Evolutionary conservation across 306 rosid genomes (phyloP).

Genomic region (Argentina anserina): DNA sequence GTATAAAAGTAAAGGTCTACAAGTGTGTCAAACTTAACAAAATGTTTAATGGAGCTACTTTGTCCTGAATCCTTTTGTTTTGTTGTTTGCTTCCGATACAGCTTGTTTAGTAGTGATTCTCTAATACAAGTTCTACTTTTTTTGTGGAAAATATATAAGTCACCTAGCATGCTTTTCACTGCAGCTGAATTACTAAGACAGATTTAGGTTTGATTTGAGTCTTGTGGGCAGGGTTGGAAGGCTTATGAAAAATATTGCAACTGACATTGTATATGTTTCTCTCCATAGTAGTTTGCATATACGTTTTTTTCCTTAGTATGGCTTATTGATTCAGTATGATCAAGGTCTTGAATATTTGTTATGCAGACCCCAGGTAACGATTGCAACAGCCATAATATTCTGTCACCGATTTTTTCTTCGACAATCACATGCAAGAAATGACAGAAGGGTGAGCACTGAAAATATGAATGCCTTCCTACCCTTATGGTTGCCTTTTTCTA

Average conservation of each 20-base stretch:
- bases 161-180: background rate
- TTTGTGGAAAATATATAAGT: background rate
- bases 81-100: background rate
- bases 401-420: slow-evolving; percentile 95
- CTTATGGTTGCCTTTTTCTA: background rate
- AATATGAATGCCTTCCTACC: background rate
- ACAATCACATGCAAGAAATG: slow-evolving; percentile 95
- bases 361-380: slow-evolving; percentile 97
- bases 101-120: background rate
- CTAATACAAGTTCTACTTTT: background rate
- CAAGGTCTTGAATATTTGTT: slow-evolving; percentile 16
- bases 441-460: slow-evolving; percentile 80
- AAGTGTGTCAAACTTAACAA: background rate
- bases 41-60: background rate
- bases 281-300: background rate
- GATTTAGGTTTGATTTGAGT: slow-evolving; percentile 8
- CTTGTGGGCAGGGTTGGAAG: background rate
- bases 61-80: background rate
- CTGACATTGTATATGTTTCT: background rate
- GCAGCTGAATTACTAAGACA: background rate
- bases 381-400: slow-evolving; percentile 94
- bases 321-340: slow-evolving; percentile 12
- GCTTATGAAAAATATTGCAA: background rate
- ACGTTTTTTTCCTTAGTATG: background rate
- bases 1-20: background rate